These are phyloP conservation scores for Blastobotrys parvus DNA, from an alignment of 805 yeast genomes.

Conservation along the genomic window DNA sequence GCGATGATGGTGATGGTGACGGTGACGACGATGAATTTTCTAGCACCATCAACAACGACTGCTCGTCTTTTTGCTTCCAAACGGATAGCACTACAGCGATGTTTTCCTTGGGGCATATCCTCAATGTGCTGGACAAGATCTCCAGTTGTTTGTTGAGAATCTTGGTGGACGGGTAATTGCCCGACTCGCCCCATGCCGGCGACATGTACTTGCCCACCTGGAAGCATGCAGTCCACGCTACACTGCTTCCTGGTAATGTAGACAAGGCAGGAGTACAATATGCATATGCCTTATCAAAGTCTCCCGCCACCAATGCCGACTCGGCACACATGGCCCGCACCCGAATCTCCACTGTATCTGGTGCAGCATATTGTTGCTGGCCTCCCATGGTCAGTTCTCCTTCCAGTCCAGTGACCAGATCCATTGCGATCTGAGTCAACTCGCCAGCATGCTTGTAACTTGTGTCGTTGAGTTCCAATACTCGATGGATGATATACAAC, in stretches of 20 bases:
- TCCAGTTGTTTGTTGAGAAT: slow-evolving; percentile 43
- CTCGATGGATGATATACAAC: slow-evolving; percentile 20
- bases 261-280: slow-evolving; percentile 20
- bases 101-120: slow-evolving; percentile 47
- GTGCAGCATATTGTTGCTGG: slow-evolving; percentile 6
- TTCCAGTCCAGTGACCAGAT: slow-evolving; percentile 9
- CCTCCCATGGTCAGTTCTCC: too few relatives aligned
- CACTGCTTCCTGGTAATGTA: slow-evolving; percentile 9
- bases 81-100: slow-evolving; percentile 49
- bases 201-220: slow-evolving; percentile 59
- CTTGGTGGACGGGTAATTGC: slow-evolving; percentile 31
- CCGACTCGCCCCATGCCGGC: slow-evolving; percentile 33
- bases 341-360: slow-evolving; percentile 10
- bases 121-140: slow-evolving; percentile 44
- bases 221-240: slow-evolving; percentile 61
- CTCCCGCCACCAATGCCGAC: slow-evolving; percentile 52
- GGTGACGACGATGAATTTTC: neutral
- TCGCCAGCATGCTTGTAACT: slow-evolving; percentile 23
- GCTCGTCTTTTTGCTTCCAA: slow-evolving; percentile 36
- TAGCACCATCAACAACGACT: slow-evolving; percentile 1
- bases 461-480: slow-evolving; percentile 25
- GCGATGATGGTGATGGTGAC: neutral
- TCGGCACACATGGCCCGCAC: slow-evolving; percentile 46
- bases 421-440: slow-evolving; percentile 15
- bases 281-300: slow-evolving; percentile 51